Conservation (phyloP, 768 basidiomycete genomes). For the Botryobasidium botryosum region DNA sequence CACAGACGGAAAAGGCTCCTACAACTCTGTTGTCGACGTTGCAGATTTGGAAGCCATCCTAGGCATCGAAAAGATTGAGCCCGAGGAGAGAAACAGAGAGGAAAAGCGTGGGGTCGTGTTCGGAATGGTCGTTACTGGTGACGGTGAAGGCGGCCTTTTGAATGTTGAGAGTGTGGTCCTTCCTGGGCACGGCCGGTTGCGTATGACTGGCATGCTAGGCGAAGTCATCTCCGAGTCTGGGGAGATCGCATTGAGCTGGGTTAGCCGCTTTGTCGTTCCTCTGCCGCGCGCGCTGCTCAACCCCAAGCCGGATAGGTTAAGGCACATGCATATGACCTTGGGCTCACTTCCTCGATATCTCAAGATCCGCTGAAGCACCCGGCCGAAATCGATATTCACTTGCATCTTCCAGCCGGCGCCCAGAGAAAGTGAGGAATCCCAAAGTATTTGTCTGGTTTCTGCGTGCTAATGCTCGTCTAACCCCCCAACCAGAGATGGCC, state of each 20-base stretch:
- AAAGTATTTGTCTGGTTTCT: constrained; percentile 50
- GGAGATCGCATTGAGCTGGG: constrained; percentile 83
- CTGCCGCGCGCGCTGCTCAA: neutral
- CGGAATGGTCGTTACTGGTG: constrained; percentile 75
- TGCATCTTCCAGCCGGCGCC: constrained; percentile 78
- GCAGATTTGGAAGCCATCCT: constrained; percentile 70
- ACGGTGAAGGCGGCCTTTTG: constrained; percentile 70
- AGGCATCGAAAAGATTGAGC: constrained; percentile 65
- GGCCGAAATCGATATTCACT: constrained; percentile 62
- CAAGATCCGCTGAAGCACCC: constrained; percentile 64
- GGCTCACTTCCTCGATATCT: constrained; percentile 49
- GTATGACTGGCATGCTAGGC: constrained; percentile 70
- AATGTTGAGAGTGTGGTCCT: constrained; percentile 71
- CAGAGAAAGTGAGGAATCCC: constrained; percentile 94
- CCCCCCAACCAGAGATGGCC: constrained; percentile 87
- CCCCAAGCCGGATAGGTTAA: constrained; percentile 30
- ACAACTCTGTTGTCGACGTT: constrained; percentile 42
- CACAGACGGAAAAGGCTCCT: constrained; percentile 23
- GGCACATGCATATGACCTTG: constrained; percentile 61
- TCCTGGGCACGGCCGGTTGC: constrained; percentile 57
- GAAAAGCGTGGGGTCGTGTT: constrained; percentile 63
- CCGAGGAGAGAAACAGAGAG: constrained; percentile 61
- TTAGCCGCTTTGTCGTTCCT: constrained; percentile 19
- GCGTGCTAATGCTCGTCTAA: constrained; percentile 79
- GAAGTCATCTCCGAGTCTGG: constrained; percentile 85